These are phyloP conservation scores for Talaromyces amestolkiae DNA, from an alignment of 2,329 filamentous ascomycete species.

Conservation along the genomic window DNA sequence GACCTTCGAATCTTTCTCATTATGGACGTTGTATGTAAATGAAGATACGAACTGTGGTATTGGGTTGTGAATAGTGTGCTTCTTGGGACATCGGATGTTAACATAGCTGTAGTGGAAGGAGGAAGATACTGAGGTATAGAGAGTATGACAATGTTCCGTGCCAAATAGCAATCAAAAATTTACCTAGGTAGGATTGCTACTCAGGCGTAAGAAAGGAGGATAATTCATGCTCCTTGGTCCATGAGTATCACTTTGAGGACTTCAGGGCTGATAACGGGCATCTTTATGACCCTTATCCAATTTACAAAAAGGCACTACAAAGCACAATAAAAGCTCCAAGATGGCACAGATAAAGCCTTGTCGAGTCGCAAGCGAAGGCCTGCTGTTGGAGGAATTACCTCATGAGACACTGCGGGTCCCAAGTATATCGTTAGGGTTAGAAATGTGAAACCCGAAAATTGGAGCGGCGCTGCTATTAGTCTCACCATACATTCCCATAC, in stretches of 20 bases:
- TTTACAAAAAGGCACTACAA: not conserved
- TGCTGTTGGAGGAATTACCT: not conserved
- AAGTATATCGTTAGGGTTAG: conserved; percentile 2
- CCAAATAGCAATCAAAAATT: not conserved
- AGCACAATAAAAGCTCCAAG: not conserved
- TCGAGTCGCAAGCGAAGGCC: not conserved
- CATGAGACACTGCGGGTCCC: not conserved
- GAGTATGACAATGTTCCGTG: not conserved
- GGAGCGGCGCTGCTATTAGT: not conserved
- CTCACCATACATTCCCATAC: conserved; percentile 1
- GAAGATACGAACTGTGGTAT: not conserved
- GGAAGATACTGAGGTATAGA: no score
- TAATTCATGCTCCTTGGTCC: not conserved
- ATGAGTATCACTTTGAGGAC: not conserved
- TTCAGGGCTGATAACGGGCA: not conserved
- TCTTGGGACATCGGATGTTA: not conserved
- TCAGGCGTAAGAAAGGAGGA: not conserved
- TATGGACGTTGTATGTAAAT: not conserved
- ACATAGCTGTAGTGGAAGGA: no score
- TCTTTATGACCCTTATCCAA: not conserved
- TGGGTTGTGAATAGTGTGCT: not conserved
- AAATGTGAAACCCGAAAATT: not conserved
- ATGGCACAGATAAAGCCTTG: not conserved
- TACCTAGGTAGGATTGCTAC: not conserved
- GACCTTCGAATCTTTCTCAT: not conserved